Percentiles rank a stretch among this genome's conserved stretches.
phyloP scores from a whole-genome alignment of 1,284 basidiomycete genomes.

The Moesziomyces parantarcticus region DNA sequence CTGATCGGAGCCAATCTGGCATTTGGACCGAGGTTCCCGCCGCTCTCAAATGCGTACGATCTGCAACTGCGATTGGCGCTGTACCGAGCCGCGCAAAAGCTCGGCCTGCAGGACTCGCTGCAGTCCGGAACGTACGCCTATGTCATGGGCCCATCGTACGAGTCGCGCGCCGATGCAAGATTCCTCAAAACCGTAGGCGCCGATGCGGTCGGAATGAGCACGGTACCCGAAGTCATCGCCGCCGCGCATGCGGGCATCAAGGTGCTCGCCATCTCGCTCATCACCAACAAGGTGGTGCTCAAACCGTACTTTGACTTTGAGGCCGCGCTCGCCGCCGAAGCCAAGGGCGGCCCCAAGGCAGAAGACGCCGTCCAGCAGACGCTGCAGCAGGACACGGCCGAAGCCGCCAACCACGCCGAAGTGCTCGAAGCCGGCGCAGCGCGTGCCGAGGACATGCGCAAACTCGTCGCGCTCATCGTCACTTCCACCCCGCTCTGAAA shows the following conservation, averaged over 20 bases:
- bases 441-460: constrained; percentile 78
- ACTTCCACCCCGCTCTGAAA: constrained; percentile 6
- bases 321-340: constrained; percentile 80
- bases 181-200: constrained; percentile 51
- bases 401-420: constrained; percentile 81
- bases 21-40: constrained; percentile 75
- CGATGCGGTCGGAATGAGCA: constrained; percentile 88
- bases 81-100: constrained; percentile 76
- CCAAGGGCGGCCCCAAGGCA: constrained; percentile 3
- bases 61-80: constrained; percentile 75
- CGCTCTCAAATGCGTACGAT: constrained; percentile 82
- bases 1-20: constrained; percentile 70
- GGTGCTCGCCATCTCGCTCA: constrained; percentile 80
- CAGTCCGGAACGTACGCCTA: constrained; percentile 80
- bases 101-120: constrained; percentile 62
- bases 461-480: constrained; percentile 67
- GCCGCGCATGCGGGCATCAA: constrained; percentile 77
- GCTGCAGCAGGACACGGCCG: constrained; percentile 69
- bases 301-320: constrained; percentile 77
- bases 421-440: constrained; percentile 77
- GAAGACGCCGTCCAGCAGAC: constrained; percentile 3
- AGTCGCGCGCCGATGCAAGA: constrained; percentile 71
- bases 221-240: constrained; percentile 86
- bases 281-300: constrained; percentile 84
- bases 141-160: constrained; percentile 82